Conservation (phyloP, 441 rosid genomes). For the Erysimum cheiri region DNA sequence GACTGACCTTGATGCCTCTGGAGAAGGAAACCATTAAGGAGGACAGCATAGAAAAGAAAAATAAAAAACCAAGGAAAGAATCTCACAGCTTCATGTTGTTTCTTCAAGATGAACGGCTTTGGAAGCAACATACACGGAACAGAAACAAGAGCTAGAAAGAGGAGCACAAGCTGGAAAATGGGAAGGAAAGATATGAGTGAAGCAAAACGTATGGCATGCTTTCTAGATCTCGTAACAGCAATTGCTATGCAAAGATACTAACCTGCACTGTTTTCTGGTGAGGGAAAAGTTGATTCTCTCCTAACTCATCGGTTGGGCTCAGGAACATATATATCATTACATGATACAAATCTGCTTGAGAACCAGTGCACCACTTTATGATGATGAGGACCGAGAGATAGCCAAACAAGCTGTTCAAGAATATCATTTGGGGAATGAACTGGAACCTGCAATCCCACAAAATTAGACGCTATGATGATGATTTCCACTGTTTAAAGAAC, state of each 20-base stretch:
- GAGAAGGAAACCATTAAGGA: conserved; percentile 17
- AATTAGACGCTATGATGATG: conserved; percentile 15
- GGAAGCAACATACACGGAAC: conserved; percentile 98
- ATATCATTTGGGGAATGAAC: conserved; percentile 91
- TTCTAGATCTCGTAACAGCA: conserved; percentile 21
- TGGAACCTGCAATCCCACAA: conserved; percentile 68
- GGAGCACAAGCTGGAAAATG: conserved; percentile 63
- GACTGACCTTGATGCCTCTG: conserved; percentile 88
- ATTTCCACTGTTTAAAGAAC: not conserved
- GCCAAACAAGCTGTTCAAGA: conserved; percentile 89
- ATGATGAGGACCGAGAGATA: conserved; percentile 84
- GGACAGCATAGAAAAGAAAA: not conserved
- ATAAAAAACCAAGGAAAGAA: not conserved
- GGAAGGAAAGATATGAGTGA: conserved; percentile 2
- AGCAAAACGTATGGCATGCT: not conserved
- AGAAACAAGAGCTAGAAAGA: conserved; percentile 79
- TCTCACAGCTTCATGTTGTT: conserved; percentile 74
- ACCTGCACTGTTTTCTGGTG: conserved; percentile 83
- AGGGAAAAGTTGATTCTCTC: conserved; percentile 85
- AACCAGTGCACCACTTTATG: conserved; percentile 91
- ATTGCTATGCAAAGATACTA: conserved; percentile 16
- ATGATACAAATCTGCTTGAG: conserved; percentile 96
- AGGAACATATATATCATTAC: conserved; percentile 95
- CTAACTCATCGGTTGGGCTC: conserved; percentile 88
- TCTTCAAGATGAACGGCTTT: conserved; percentile 89